Base-by-base conservation (phyloP, 1,139 yeast genomes). In the Schwanniomyces etchellsii region DNA sequence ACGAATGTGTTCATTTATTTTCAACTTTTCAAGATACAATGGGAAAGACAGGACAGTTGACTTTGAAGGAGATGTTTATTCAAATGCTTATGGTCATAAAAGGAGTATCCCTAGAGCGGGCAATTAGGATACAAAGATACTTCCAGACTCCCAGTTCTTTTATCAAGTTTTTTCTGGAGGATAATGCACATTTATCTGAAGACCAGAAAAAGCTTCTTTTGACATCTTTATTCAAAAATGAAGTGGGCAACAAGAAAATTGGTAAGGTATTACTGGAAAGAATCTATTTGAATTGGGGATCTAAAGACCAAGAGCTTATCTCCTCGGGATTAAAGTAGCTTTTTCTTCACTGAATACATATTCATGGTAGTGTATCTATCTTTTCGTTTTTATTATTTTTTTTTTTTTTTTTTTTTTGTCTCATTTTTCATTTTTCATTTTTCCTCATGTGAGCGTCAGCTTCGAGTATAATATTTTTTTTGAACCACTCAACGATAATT, bases 41-140 rank as follows among this genome's bases (percentile, higher is more conserved):
- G 56, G 75, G 81, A 3, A 93, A 93, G 48, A 67, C 83, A 2
- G 75, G 75, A 14, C 64, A 80, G 64, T 64, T 74, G 48, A 82
- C 95, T 0, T 76, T 88, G 0, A 77, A 76, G 28, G 96, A 91
- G 42, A 60, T 86, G 44, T 91, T 77, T 44, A 60, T 88, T 3
- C 64, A 74, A 28, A 78, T 86, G 81, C 64, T 93, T 16, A 76
- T 88, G 82, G 70, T 89, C 1, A 70, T 82, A 2, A 70, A 74
- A 36, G 98, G 98, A 0, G 66, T 91, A 1, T 77, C 95, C 0
- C 58, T 86, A 26, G 96, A 89, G 39, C 85, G 83, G 50, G 98
- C 98, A 0, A 51, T 77, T 7, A 75, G 77, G 3, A 77, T 93
- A 5, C 97, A 89, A 52, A 61, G 55, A 28, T 50, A 64, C 27